phyloP scores from a whole-genome alignment of 257 asterid genomes.

The Scutellaria minor region DNA sequence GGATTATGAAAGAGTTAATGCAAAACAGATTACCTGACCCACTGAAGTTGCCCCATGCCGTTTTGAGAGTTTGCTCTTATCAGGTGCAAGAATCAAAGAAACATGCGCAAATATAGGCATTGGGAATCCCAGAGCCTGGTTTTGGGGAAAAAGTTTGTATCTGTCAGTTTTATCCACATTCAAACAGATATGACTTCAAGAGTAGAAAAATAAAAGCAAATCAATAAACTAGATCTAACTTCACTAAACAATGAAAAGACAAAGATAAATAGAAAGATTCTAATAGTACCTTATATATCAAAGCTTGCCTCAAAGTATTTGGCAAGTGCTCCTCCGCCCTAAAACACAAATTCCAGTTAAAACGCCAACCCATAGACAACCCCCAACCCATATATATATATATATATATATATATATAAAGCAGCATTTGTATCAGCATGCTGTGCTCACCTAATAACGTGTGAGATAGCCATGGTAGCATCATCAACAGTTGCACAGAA shows the following conservation, averaged over 20 bases:
- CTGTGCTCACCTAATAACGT: constrained; percentile 77
- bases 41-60: constrained; percentile 99
- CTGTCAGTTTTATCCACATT: constrained; percentile 40
- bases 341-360: constrained; percentile 43
- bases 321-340: constrained; percentile 99
- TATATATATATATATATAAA: not conserved
- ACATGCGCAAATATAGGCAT: constrained; percentile 97
- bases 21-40: constrained; percentile 72
- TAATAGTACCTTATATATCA: constrained; percentile 76
- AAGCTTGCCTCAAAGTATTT: constrained; percentile 92
- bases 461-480: constrained; percentile 97
- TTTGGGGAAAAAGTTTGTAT: constrained; percentile 28
- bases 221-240: constrained; percentile 30
- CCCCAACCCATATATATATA: not conserved
- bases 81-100: constrained; percentile 94
- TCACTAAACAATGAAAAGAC: constrained; percentile 27
- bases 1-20: constrained; percentile 28
- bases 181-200: constrained; percentile 23
- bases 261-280: constrained; percentile 1
- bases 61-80: constrained; percentile 93
- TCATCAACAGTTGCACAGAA: constrained; percentile 97
- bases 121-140: constrained; percentile 81
- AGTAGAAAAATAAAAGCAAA: constrained; percentile 29
- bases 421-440: constrained; percentile 13
- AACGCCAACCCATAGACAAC: constrained; percentile 29